phyloP scores from a whole-genome alignment of 257 asterid genomes.

The Nicotiana knightiana region DNA sequence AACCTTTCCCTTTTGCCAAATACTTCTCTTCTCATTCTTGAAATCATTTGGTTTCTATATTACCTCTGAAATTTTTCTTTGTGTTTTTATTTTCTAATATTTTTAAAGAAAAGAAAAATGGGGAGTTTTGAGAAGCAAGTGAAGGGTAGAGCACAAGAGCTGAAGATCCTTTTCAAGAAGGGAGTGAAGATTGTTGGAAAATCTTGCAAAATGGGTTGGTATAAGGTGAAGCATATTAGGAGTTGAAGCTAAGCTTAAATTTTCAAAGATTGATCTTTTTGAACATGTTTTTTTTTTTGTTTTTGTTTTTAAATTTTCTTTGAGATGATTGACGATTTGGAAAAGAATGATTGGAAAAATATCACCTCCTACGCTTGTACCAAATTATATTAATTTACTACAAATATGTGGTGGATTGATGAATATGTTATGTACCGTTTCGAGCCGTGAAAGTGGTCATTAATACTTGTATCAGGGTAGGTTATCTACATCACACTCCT shows the following conservation, averaged over 20 bases:
- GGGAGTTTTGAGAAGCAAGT: conserved; percentile 47
- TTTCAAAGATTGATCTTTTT: background rate
- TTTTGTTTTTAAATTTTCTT: background rate
- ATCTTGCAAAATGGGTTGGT: conserved; percentile 67
- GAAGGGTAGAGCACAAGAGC: conserved; percentile 39
- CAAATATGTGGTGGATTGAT: no score
- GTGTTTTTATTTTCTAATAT: background rate
- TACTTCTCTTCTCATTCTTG: background rate
- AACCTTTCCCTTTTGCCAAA: background rate
- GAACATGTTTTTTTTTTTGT: background rate
- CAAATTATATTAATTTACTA: no score
- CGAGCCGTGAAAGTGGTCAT: no score
- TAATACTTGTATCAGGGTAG: no score
- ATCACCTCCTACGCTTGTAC: no score
- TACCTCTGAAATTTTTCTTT: background rate
- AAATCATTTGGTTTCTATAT: background rate
- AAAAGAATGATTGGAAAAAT: no score
- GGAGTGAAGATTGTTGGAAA: conserved; percentile 42
- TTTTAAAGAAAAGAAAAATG: conserved; percentile 18
- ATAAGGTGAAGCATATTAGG: conserved; percentile 41
- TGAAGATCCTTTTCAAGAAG: conserved; percentile 35
- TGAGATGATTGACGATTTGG: background rate
- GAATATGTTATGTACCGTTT: no score
- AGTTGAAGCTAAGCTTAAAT: background rate
- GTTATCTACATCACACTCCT: no score